A percentile compares a stretch with the other conserved stretches of the same genome.
Conservation (phyloP, 1,139 yeast genomes). For the Meyerozyma elateridarum region DNA sequence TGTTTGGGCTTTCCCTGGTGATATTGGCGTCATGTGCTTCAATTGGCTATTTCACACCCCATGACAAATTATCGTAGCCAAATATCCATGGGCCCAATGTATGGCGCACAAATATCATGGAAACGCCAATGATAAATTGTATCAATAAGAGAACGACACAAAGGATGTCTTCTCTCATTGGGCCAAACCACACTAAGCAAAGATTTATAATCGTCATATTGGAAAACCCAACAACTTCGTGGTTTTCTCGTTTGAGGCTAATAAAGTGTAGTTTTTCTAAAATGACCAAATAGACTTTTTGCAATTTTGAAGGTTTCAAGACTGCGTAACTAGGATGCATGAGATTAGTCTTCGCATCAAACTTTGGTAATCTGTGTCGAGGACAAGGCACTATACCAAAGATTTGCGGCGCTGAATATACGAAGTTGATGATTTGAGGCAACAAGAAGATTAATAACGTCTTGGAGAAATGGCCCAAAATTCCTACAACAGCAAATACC, state of each 20-base stretch:
- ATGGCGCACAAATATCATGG: slow-evolving; percentile 72
- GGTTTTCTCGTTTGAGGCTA: slow-evolving; percentile 33
- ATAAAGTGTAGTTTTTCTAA: slow-evolving; percentile 48
- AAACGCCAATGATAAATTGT: slow-evolving; percentile 64
- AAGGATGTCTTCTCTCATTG: slow-evolving; percentile 75
- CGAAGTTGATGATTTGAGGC: slow-evolving; percentile 86
- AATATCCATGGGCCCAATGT: slow-evolving; percentile 80
- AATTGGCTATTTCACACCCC: too few relatives aligned
- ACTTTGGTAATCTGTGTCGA: slow-evolving; percentile 84
- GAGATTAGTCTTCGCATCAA: slow-evolving; percentile 61
- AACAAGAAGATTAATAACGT: slow-evolving; percentile 79
- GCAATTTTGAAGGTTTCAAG: slow-evolving; percentile 15
- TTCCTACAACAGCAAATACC: slow-evolving; percentile 97
- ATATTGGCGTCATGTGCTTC: too few relatives aligned
- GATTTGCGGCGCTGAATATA: slow-evolving; percentile 87
- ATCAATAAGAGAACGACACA: slow-evolving; percentile 53
- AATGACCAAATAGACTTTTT: slow-evolving; percentile 24
- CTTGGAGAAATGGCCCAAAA: slow-evolving; percentile 92
- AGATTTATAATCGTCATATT: slow-evolving; percentile 87
- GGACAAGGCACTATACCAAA: slow-evolving; percentile 90
- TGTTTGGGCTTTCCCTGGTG: too few relatives aligned
- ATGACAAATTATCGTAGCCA: slow-evolving; percentile 76
- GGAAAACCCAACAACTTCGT: slow-evolving; percentile 48
- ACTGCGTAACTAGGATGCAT: slow-evolving; percentile 62
- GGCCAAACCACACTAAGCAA: slow-evolving; percentile 81